Percentiles rank a stretch among this genome's conserved stretches.
phyloP scores from a whole-genome alignment of 345 rosid genomes.

The Gossypium longicalyx region DNA sequence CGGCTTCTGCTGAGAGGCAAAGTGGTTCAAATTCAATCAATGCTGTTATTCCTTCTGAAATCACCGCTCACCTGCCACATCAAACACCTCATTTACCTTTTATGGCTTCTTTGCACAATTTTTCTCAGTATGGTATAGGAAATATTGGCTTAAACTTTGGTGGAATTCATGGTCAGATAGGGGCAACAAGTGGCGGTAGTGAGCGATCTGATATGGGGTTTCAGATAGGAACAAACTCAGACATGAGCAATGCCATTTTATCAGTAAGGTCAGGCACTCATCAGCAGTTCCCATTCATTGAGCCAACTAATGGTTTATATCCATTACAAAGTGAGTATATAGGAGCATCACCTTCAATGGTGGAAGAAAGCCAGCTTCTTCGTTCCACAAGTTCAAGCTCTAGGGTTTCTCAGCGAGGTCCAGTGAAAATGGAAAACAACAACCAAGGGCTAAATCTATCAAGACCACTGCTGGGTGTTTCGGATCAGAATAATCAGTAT shows the following conservation, averaged over 20 bases:
- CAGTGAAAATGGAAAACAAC: conserved; percentile 53
- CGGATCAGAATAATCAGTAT: conserved; percentile 39
- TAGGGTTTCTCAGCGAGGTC: conserved; percentile 54
- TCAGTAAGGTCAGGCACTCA: conserved; percentile 25
- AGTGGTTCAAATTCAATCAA: conserved; percentile 31
- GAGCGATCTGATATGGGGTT: conserved; percentile 43
- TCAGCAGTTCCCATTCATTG: conserved; percentile 51
- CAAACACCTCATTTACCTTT: conserved; percentile 47
- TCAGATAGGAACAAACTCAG: conserved; percentile 35
- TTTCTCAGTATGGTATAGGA: conserved; percentile 38
- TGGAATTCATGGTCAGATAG: conserved; percentile 32
- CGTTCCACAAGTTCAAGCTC: conserved; percentile 31
- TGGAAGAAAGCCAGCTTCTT: conserved; percentile 24
- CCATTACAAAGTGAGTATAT: conserved; percentile 41
- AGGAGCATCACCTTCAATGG: conserved; percentile 35
- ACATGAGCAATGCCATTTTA: conserved; percentile 24
- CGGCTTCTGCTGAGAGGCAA: conserved; percentile 30
- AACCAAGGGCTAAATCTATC: conserved; percentile 33
- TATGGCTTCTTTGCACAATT: conserved; percentile 39
- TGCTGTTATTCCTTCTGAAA: conserved; percentile 31
- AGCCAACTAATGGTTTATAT: conserved; percentile 33
- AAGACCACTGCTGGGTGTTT: conserved; percentile 27
- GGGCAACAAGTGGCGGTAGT: conserved; percentile 24
- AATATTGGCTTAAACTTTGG: conserved; percentile 53
- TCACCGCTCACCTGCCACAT: conserved; percentile 31